Evolutionary conservation across 257 asterid genomes (phyloP).

Genomic region (Anisodus tanguticus): DNA sequence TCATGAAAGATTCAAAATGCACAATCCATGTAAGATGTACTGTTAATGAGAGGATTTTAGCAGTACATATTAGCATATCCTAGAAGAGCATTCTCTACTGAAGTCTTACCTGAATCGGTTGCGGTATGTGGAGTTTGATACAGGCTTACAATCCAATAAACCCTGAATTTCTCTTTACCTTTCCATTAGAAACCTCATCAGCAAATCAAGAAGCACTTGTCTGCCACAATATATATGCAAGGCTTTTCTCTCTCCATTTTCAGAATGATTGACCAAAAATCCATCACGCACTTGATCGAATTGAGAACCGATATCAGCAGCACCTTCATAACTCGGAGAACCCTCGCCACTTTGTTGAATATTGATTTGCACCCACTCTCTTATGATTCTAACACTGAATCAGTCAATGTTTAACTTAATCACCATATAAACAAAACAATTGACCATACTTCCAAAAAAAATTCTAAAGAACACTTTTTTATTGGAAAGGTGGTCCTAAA

Average conservation of each 20-base stretch:
- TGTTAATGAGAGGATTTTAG: too few species aligned
- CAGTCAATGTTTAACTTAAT: neutral
- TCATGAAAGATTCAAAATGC: neutral
- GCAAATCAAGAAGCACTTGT: slow-evolving; percentile 85
- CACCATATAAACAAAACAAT: neutral
- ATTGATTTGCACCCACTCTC: slow-evolving; percentile 62
- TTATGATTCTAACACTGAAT: slow-evolving; percentile 51
- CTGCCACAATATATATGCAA: slow-evolving; percentile 75
- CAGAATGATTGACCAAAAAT: slow-evolving; percentile 40
- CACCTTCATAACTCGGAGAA: slow-evolving; percentile 49
- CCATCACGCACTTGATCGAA: slow-evolving; percentile 60
- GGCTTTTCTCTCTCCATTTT: slow-evolving; percentile 56
- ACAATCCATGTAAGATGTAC: neutral
- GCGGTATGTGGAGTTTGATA: slow-evolving; percentile 76
- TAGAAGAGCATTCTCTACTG: neutral
- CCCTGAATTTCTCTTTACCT: slow-evolving; percentile 64
- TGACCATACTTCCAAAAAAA: neutral
- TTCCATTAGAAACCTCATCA: slow-evolving; percentile 69
- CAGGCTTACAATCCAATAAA: slow-evolving; percentile 62
- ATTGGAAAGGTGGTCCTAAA: neutral
- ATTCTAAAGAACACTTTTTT: neutral
- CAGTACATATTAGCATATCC: neutral
- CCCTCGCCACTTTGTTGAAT: slow-evolving; percentile 44
- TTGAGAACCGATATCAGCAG: slow-evolving; percentile 51
- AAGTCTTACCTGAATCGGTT: slow-evolving; percentile 81